Base-by-base conservation (phyloP, 1,284 basidiomycete genomes). In the Boletus smithii region DNA sequence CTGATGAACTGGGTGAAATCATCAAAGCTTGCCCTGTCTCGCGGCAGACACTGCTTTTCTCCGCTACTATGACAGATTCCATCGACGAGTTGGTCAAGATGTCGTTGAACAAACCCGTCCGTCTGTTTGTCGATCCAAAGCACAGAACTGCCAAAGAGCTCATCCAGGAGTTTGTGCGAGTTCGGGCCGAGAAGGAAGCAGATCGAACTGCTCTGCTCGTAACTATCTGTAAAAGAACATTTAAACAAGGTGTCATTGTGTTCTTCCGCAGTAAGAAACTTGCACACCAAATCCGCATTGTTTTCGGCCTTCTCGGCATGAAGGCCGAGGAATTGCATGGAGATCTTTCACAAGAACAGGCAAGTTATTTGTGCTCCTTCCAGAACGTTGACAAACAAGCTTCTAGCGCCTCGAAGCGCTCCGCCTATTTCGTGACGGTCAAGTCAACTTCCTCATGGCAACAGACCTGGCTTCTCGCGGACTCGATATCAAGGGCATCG, bases 21-120 rank as follows among this genome's bases (percentile, higher is more conserved):
- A 85, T 98, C 67, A 86, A 84, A 55, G 80, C 88, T 31, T 95
- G 94, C 62, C 95, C 95, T 2, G 72, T 76, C 13, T 88, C 88
- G 24, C 82, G 95, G 32, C 95, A 98, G 68, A 97, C 95, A 4
- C 97, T 99, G 93, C 77, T 99, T 22, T 99, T 99, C 70, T 97
- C 93, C 0, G 95, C 95, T 1, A 99, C 95, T 1, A 97, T 98
- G 88, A 97, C 93, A 2, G 95, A 98, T 69, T 88, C 88, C 1
- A 89, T 99, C 8, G 93, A 97, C 61, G 88, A 94, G 63, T 80
- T 99, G 35, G 89, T 97, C 48, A 83, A 84, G 60, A 88, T 98
- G 76, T 92, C 90, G 14, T 74, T 99, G 40, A 85, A 91, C 63
- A 91, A 87, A 64, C 95, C 95, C 3, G 91, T 95, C 20, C 81